Base-by-base conservation (phyloP, 768 basidiomycete genomes). In the Grammothele lineata region DNA sequence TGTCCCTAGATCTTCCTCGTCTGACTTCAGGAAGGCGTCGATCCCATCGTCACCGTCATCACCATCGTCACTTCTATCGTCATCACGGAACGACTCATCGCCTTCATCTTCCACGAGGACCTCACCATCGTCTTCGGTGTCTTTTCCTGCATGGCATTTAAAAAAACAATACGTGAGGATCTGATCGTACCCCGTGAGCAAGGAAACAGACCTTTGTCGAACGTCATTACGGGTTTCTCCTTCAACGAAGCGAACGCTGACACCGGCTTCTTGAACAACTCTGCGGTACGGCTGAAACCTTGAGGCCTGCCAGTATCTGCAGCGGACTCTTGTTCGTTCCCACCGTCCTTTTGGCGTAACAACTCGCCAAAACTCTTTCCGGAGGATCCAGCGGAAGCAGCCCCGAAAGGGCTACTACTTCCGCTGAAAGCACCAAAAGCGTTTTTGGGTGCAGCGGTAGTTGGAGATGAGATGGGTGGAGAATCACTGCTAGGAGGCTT, bases 301-400 rank as follows among this genome's bases (percentile, higher is more conserved):
- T 55, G 27, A n/a, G 45, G 11, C 26, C 51, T 50, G 11, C n/a
- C 30, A n/a, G n/a, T n/a, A n/a, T n/a, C n/a, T n/a, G n/a, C n/a
- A n/a, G n/a, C n/a, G n/a, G n/a, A n/a, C 10, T 50, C 39, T 4
- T 51, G 50, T 11, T 32, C 33, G 26, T 23, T 40, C 25, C 25
- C 55, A 24, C 27, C 55, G 27, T 11, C 39, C 36, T 53, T 67
- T 14, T 53, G 61, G 58, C 79, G 76, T 47, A 87, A 64, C 37
- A 87, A 57, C 23, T 87, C 81, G n/a, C 69, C 63, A 54, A 85
- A 90, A 0, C 85, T 77, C 54, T 74, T 77, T 21, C 53, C 50
- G 27, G 68, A 66, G 1, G 26, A 26, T 19, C 46, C 37, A 0
- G 66, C 63, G 0, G 66, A 69, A 5, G 70, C 55, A 14, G 71